Evolutionary conservation across 140 eudicot species (phyloP), one percentile per base, ranked within the genome.

Genomic region (Ambrosia hybrid): DNA sequence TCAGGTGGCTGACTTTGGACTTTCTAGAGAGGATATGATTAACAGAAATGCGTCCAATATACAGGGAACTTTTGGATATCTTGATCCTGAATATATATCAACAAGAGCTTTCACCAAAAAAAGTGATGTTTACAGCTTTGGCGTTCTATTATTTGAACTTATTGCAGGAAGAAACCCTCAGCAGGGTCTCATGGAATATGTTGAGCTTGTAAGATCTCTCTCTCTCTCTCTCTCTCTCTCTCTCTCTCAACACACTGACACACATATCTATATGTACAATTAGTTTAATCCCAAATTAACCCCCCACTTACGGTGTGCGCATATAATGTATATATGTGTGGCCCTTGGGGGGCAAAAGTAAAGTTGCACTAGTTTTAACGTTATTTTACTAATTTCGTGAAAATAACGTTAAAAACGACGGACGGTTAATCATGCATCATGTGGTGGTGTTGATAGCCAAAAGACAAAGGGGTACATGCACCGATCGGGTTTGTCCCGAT

Each of bases 1-100:
- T 53, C 76, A 92, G 98, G 98, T 92, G 30, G 93, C 98, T 62
- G 98, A 93, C 80, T 93, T 93, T 77, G 98, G 98, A 65, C 96
- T 93, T 70, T 93, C 98, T 51, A 85, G 96, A 80, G 98, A 93
- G 81, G 98, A 93, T 78, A 83, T 86, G 87, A 76, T 90, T 10
- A 84, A 81, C 72, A 83, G 87, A 74, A 89, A 86, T 48, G 97
- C 80, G 4, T 83, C 88, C 12, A 88, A 93, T 74, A 79, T 93
- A 62, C 90, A 82, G 39, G 99, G 99, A 71, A 93, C 99, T 64
- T 88, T 87, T 71, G 99, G 99, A 16, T 93, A 93, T 71, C 96
- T 93, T 46, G 99, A 93, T 84, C 99, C 99, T 14, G 99, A 93
- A 65, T 93, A 93, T 78, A 88, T 93, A 74, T 93, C 97, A 67